phyloP scores from a whole-genome alignment of 225 moss, liverwort and hornwort genomes.

The Pseudisothecium myosuroides region DNA sequence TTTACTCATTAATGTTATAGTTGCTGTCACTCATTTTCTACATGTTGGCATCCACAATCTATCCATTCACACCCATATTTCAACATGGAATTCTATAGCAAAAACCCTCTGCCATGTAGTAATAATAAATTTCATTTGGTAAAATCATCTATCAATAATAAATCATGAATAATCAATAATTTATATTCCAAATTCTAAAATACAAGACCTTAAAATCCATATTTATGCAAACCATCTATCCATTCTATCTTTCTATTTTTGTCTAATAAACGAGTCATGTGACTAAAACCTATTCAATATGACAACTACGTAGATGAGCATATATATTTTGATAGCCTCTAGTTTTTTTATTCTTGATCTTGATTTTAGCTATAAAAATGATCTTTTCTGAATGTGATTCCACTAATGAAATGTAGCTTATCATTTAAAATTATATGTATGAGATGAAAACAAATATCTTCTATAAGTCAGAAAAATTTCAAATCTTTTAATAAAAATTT shows the following conservation, averaged over 20 bases:
- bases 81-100: neutral
- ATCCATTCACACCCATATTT: neutral
- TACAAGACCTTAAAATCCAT: neutral
- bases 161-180: neutral
- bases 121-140: neutral
- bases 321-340: neutral
- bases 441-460: too few species aligned
- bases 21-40: accelerated
- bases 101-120: accelerated
- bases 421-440: too few species aligned
- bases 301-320: neutral
- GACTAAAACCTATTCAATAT: neutral
- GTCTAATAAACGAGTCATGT: accelerated
- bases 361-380: neutral
- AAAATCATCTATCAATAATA: neutral
- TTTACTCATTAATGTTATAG: accelerated
- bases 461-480: too few species aligned
- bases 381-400: neutral
- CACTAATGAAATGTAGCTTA: neutral
- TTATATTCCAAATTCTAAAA: neutral
- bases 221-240: neutral
- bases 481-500: too few species aligned
- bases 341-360: neutral
- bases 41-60: accelerated
- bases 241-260: neutral